Evolutionary conservation across 176 grass and related monocot genomes (phyloP), one percentile per base, ranked within the genome.

Genomic region (Musa beccarii): DNA sequence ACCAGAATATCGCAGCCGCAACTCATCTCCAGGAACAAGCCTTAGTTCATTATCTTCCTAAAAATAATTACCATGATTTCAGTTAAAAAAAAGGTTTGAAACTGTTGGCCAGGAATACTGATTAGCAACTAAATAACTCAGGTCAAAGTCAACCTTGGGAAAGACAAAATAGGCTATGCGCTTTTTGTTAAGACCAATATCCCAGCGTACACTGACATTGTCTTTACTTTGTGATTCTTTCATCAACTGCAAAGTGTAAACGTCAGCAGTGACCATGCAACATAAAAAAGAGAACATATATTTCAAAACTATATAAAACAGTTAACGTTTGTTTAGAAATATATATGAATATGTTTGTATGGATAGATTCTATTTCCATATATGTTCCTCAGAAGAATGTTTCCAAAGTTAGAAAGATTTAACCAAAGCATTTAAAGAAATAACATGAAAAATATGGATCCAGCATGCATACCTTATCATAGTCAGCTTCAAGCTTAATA

Each of bases 41-140:
- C 89, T 96, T 87, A 96, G 81, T 75, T 96, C 89, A 88, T 96
- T 97, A 78, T 97, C 93, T 89, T 97, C 93, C 93, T 97, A 84
- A 53, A 82, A 83, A 28, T 26, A 14, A 13, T 26, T 13, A 34
- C 24, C 21, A 24, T 67, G 51, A 55, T 56, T 23, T 49, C 2
- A 67, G 70, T 68, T 55, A 25, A 9, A 82, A 82, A 26, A 79
- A 70, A 70, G 51, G 51, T 26, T 75, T 70, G 34, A 43, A 43
- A 43, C 34, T 43, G 34, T 43, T 5, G 6, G 34, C 34, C 6
- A 43, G 34, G 4, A 43, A 43, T 43, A 5, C 34, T 43, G 34
- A 43, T 43, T 43, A 43, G 4, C 34, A 43, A 43, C 34, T 43
- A 43, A 34, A 34, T 34, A 15, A 10, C 19, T 52, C 34, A 43